Evolutionary conservation across 106 monocot species (phyloP).

Genomic region (Acorus calamus): DNA sequence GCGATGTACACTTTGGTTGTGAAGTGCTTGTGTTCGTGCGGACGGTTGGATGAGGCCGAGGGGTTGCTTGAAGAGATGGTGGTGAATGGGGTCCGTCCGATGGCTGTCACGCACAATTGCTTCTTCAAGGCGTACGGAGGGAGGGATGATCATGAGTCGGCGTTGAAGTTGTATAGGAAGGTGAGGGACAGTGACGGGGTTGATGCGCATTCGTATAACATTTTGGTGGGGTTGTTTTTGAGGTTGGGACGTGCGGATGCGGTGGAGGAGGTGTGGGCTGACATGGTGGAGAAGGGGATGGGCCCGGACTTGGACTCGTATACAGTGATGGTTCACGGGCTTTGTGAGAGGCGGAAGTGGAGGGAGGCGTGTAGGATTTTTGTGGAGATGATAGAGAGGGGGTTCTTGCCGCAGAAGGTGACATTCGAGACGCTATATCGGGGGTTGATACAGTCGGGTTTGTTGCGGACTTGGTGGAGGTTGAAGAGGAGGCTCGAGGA

Average conservation of each 20-base stretch:
- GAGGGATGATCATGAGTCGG: slow-evolving; percentile 12
- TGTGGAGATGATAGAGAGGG: slow-evolving; percentile 11
- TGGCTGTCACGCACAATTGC: slow-evolving; percentile 28
- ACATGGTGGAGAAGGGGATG: slow-evolving; percentile 26
- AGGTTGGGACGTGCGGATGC: slow-evolving; percentile 28
- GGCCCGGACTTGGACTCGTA: slow-evolving; percentile 26
- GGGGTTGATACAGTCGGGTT: slow-evolving; percentile 87
- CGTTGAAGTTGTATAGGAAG: slow-evolving; percentile 4
- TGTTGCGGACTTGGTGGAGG: slow-evolving; percentile 91
- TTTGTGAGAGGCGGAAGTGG: slow-evolving; percentile 2
- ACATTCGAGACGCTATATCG: slow-evolving; percentile 37
- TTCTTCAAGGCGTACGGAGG: slow-evolving; percentile 25
- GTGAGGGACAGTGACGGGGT: slow-evolving; percentile 32
- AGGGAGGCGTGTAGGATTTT: slow-evolving; percentile 12
- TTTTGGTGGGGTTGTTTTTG: slow-evolving; percentile 66
- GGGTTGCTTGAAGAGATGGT: slow-evolving; percentile 25
- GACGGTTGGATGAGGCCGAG: slow-evolving; percentile 13
- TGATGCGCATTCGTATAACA: slow-evolving; percentile 76
- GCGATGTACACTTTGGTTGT: slow-evolving; percentile 89
- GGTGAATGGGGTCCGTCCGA: slow-evolving; percentile 8
- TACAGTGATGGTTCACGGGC: slow-evolving; percentile 26
- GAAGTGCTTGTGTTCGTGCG: slow-evolving; percentile 69
- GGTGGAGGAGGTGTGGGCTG: slow-evolving; percentile 67
- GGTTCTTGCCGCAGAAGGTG: slow-evolving; percentile 21
- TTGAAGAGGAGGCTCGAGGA: slow-evolving; percentile 79